Base-by-base conservation (phyloP, 169 alveolate species). In the Plasmodium sp. region DNA sequence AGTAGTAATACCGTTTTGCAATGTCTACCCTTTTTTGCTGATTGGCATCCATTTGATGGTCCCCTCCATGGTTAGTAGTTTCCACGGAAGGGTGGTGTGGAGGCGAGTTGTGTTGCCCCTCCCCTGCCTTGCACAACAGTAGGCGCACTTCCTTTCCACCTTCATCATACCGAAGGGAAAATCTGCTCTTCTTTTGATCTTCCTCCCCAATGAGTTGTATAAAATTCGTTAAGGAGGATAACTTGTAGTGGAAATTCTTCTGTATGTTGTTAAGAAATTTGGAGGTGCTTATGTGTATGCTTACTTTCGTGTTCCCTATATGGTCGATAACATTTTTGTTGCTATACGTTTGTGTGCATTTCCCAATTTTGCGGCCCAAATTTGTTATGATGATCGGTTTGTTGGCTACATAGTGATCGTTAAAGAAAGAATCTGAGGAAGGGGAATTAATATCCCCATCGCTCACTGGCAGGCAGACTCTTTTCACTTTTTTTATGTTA, bases 231-330 rank as follows among this genome's bases (percentile, higher is more conserved):
- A 91, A 7, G 1, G 95, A 62, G 16, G 95, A 91, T 80, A 91
- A 67, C 10, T 51, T 67, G 62, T 91, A 91, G 41, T 71, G 72
- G 62, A 91, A 91, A 36, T 91, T 91, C 71, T 91, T 91, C 27
- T 91, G 36, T 81, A 91, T 83, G 54, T 80, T 91, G 45, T 91
- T 91, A 56, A 91, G 73, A 81, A 43, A 91, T 91, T 91, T 91
- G 39, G 84, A 67, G 54, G 45, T 80, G 39, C 95, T 45, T 27
- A 91, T 83, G 74, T 91, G 95, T 81, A 91, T 91, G 58, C 95
- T 91, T 71, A 91, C 84, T 71, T 91, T 91, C 51, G 84, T 91
- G 54, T 36, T 54, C 34, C 95, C 95, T 27, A 91, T 81, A 45
- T 91, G 74, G 16, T 91, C n/a, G 81, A 91, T 58, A 39, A 91